Evolutionary conservation across 805 yeast species (phyloP), one percentile per base, ranked within the genome.

Genomic region (Yamadazyma paraphyllophila): DNA sequence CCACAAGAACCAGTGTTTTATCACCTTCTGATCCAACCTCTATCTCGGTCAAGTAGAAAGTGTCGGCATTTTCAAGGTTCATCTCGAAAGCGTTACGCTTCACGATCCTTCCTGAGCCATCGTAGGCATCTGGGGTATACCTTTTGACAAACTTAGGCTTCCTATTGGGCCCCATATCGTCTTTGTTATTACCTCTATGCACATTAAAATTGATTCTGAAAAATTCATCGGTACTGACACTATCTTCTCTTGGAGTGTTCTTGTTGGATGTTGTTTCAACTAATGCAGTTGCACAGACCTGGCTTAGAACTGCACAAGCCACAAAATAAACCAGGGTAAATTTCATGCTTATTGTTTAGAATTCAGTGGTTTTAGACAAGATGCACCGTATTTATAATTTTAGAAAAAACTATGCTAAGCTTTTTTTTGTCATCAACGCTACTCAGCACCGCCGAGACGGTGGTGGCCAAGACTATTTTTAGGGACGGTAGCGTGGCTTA

Each of bases 21-120:
- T 67, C 63, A 36, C 49, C 40, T 36, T 59, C 52, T 8, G 67
- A 60, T 9, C 75, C 74, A n/a, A 66, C 49, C 26, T 51, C 39
- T 37, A 67, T 48, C 8, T 52, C 45, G 2, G 62, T 56, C 57
- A 62, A 45, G 47, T 67, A 67, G 47, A 63, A 67, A 1, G 67
- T 65, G 30, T 55, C 51, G 37, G 54, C 48, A 51, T 67, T 67
- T 16, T 49, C 26, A 7, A 51, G 27, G 13, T 36, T 47, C 55
- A 51, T 47, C 26, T 44, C 45, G 20, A 51, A 49, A 1, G 41
- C 38, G 30, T 49, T 48, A 17, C 55, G 42, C 25, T 49, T 49
- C n/a, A 15, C 27, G 12, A 42, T 29, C n/a, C 16, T 31, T 8
- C 43, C 35, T 10, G 7, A 12, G 8, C 16, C 27, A 30, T 39